Conservation (phyloP, 176 grass and related monocot genomes). For the Leersia perrieri region DNA sequence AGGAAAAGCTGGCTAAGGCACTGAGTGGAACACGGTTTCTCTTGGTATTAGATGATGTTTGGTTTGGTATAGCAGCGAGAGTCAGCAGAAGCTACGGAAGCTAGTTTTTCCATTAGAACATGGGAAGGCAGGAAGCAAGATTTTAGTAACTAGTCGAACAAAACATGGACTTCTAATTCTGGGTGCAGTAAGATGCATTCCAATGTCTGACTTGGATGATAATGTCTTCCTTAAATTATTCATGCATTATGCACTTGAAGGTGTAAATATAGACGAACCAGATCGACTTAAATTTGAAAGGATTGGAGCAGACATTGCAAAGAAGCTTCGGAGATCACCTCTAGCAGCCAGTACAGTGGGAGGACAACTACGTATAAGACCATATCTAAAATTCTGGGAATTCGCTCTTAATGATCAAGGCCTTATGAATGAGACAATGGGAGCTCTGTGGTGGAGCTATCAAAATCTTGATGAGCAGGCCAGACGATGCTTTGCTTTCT, state of each 20-base stretch:
- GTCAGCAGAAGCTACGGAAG: too few species aligned
- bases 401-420: too few species aligned
- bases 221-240: neutral
- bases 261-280: neutral
- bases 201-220: neutral
- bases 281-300: neutral
- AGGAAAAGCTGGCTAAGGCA: neutral
- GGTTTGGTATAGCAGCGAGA: neutral
- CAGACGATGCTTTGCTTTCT: neutral
- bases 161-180: neutral
- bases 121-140: neutral
- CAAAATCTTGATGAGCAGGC: neutral
- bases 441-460: neutral
- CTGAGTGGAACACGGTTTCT: neutral
- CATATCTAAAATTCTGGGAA: neutral
- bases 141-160: neutral
- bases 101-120: neutral
- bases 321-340: neutral
- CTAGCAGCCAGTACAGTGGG: neutral
- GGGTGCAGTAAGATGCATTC: neutral
- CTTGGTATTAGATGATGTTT: neutral
- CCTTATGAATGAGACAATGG: neutral
- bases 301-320: neutral
- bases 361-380: neutral
- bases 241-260: neutral